phyloP scores from a whole-genome alignment of 1,284 basidiomycete genomes.

The Schizopora paradoxa region DNA sequence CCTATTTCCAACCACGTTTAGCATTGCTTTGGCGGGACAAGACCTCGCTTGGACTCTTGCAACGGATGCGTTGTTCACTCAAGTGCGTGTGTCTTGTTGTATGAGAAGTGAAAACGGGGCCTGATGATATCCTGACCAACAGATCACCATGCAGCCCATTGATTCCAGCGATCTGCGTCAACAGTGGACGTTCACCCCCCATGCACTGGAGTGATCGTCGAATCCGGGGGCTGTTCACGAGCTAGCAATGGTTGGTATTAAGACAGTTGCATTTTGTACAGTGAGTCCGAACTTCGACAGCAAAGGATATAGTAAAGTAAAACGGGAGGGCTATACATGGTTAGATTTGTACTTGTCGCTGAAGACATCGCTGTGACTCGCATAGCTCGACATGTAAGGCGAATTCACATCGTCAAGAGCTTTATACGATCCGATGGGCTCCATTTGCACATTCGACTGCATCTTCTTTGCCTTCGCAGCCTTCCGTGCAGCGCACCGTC shows the following conservation, averaged over 20 bases:
- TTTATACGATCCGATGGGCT: too few species aligned
- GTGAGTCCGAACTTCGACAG: too few species aligned
- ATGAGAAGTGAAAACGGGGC: too few species aligned
- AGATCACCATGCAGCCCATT: slow-evolving; percentile 1
- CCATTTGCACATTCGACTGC: too few species aligned
- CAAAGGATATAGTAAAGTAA: too few species aligned
- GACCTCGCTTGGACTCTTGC: neutral
- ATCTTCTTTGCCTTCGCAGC: slow-evolving; percentile 26
- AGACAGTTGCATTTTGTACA: too few species aligned
- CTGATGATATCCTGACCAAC: too few species aligned
- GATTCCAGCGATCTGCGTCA: neutral
- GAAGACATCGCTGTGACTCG: neutral
- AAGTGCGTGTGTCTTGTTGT: neutral
- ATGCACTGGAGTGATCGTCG: too few species aligned
- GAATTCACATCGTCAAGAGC: too few species aligned
- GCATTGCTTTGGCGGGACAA: neutral
- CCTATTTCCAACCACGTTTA: neutral
- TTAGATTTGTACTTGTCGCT: neutral
- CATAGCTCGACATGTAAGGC: too few species aligned
- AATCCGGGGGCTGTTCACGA: too few species aligned
- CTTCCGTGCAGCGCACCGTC: slow-evolving; percentile 21
- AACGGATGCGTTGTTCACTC: neutral
- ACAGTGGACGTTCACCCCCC: neutral
- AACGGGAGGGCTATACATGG: neutral
- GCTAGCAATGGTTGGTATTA: too few species aligned